Percentiles rank a stretch among this genome's conserved stretches.
Evolutionary conservation across 75 land plant species (phyloP).

Genomic region (Pinus tabuliformis): DNA sequence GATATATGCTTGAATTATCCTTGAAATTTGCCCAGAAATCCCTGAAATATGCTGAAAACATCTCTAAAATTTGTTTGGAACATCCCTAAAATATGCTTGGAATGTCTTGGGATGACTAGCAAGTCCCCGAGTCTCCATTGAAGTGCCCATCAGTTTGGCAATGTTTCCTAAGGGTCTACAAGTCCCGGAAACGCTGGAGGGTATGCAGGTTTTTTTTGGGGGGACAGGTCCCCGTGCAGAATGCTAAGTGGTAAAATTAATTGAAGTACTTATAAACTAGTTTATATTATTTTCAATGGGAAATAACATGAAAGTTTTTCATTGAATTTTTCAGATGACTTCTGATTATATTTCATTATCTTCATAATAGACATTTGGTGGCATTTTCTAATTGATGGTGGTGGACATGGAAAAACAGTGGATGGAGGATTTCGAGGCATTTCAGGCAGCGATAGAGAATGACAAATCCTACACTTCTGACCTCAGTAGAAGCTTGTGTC

Average conservation of each 20-base stretch:
- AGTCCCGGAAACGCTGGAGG: too few species aligned
- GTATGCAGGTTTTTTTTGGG: too few species aligned
- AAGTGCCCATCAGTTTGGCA: too few species aligned
- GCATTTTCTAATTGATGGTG: neutral
- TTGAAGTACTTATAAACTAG: neutral
- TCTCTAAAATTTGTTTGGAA: too few species aligned
- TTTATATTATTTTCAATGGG: neutral
- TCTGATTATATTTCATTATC: neutral
- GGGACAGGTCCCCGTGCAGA: neutral
- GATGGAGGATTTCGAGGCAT: constrained; percentile 99
- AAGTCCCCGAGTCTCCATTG: too few species aligned
- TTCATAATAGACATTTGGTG: neutral
- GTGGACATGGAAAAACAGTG: constrained; percentile 53
- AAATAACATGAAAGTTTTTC: neutral
- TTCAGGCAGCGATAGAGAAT: constrained; percentile 74
- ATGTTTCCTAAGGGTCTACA: too few species aligned
- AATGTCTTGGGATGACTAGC: too few species aligned
- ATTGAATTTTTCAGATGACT: neutral
- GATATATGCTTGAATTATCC: too few species aligned
- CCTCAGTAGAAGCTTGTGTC: constrained; percentile 80
- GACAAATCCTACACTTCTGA: constrained; percentile 81
- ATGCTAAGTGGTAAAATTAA: neutral
- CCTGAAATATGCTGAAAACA: too few species aligned
- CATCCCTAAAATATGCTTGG: too few species aligned
- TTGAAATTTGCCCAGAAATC: too few species aligned